These are phyloP conservation scores for Alternaria gansuensis DNA, from an alignment of 2,329 filamentous ascomycete species.

Conservation along the genomic window DNA sequence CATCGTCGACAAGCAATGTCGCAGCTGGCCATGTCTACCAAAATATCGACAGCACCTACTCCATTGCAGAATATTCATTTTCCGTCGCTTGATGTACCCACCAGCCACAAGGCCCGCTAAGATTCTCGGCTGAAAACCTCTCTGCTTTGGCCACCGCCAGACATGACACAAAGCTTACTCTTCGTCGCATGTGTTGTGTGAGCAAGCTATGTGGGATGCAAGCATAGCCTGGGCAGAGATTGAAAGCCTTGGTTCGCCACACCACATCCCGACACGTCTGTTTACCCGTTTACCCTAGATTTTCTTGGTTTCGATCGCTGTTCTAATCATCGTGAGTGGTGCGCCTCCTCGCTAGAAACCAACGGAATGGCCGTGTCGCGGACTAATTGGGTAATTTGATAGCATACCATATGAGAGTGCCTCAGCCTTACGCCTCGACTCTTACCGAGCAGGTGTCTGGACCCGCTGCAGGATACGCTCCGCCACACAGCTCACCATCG, in stretches of 20 bases:
- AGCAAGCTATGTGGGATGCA: slow-evolving; percentile 13
- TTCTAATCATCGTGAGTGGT: slow-evolving; percentile 2
- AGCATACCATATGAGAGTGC: slow-evolving; percentile 3
- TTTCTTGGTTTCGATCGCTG: slow-evolving; percentile 22
- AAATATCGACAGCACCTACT: not conserved
- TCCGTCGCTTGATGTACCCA: not conserved
- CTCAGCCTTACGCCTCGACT: slow-evolving; percentile 18
- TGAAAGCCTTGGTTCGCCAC: slow-evolving; percentile 1
- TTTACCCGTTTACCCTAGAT: slow-evolving; percentile 29
- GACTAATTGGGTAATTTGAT: slow-evolving; percentile 3
- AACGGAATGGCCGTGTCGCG: slow-evolving; percentile 1
- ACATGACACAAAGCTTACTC: slow-evolving; percentile 12
- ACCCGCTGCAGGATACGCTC: slow-evolving; percentile 11
- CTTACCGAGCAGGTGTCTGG: slow-evolving; percentile 6
- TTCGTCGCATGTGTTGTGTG: slow-evolving; percentile 6
- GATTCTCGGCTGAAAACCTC: not conserved
- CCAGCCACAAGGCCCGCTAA: not conserved
- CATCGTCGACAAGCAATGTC: slow-evolving; percentile 7
- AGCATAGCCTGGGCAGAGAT: not conserved
- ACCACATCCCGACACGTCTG: slow-evolving; percentile 7
- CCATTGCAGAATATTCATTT: not conserved
- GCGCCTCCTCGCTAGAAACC: slow-evolving; percentile 5
- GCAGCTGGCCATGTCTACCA: slow-evolving; percentile 5
- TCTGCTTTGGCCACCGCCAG: slow-evolving; percentile 5
- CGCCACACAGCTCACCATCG: slow-evolving; percentile 11